Percentiles rank a stretch among this genome's conserved stretches.
These are phyloP conservation scores for Nothophytophthora sp. DNA, from an alignment of 352 stramenopile genomes.

Conservation along the genomic window DNA sequence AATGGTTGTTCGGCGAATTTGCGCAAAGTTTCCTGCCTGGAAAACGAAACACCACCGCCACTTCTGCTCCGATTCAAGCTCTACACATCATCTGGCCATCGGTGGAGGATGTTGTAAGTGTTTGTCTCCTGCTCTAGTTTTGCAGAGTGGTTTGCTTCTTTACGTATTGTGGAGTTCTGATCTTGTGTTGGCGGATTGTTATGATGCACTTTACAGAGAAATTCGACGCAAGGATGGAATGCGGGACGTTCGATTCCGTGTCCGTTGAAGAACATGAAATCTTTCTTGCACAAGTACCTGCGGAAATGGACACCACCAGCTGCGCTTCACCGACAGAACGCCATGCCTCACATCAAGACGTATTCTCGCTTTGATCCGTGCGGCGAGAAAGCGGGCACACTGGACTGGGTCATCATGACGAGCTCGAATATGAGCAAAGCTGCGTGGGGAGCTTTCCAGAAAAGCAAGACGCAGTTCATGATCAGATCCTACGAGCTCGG, in stretches of 20 bases:
- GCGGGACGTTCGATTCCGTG: constrained; percentile 71
- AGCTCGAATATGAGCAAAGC: constrained; percentile 86
- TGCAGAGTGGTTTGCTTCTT: constrained; percentile 1
- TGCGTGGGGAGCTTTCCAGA: constrained; percentile 76
- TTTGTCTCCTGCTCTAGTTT: background rate
- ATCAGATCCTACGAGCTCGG: constrained; percentile 85
- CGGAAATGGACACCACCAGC: constrained; percentile 69
- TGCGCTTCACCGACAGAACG: constrained; percentile 62
- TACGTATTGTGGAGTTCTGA: background rate
- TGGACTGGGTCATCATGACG: constrained; percentile 80
- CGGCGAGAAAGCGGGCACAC: constrained; percentile 16
- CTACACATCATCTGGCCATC: constrained; percentile 85
- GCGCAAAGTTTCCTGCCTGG: constrained; percentile 55
- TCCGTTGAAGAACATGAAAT: constrained; percentile 85
- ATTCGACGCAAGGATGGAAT: constrained; percentile 82
- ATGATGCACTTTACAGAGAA: constrained; percentile 60
- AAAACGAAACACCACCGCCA: constrained; percentile 30
- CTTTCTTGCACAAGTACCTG: constrained; percentile 85
- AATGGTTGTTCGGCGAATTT: constrained; percentile 85
- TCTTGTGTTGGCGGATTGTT: constrained; percentile 35
- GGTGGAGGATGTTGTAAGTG: constrained; percentile 73
- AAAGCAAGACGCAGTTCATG: constrained; percentile 76
- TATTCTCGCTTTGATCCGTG: constrained; percentile 61
- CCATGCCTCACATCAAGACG: constrained; percentile 86
- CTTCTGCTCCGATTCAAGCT: constrained; percentile 41